Conservation (phyloP, 1,139 yeast genomes). For the Kodamaea sp. region DNA sequence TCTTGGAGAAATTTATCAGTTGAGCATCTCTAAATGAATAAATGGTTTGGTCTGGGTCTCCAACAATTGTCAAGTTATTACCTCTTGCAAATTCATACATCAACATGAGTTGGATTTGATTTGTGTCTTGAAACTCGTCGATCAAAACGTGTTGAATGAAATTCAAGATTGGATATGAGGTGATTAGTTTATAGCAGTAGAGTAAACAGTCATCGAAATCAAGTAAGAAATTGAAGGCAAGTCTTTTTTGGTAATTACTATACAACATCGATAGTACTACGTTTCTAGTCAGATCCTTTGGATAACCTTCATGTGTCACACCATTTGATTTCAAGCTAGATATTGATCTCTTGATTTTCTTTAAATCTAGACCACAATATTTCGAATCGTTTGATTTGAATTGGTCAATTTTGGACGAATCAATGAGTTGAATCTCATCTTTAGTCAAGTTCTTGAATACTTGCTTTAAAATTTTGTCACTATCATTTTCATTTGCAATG, state of each 20-base stretch:
- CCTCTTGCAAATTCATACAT: conserved; percentile 56
- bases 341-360: conserved; percentile 41
- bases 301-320: conserved; percentile 34
- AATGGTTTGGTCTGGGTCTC: conserved; percentile 95
- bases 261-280: conserved; percentile 36
- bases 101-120: conserved; percentile 66
- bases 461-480: conserved; percentile 45
- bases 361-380: conserved; percentile 32
- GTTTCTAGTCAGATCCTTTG: conserved; percentile 13
- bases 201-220: conserved; percentile 86
- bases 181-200: conserved; percentile 49
- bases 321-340: conserved; percentile 54
- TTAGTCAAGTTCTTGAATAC: conserved; percentile 32
- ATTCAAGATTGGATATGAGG: conserved; percentile 41
- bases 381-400: conserved; percentile 17
- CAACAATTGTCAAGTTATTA: conserved; percentile 75
- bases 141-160: conserved; percentile 69
- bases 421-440: conserved; percentile 13
- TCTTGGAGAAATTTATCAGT: conserved; percentile 57
- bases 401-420: conserved; percentile 16
- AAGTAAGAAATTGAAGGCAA: conserved; percentile 41
- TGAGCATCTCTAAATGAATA: conserved; percentile 86
- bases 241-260: conserved; percentile 46
- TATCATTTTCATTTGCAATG: conserved; percentile 69
- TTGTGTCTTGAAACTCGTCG: conserved; percentile 95